A percentile compares a stretch with the other conserved stretches of the same genome.
Evolutionary conservation across 371 early-diverging fungal genomes (phyloP).

Genomic region (Syncephalastrum monosporum): DNA sequence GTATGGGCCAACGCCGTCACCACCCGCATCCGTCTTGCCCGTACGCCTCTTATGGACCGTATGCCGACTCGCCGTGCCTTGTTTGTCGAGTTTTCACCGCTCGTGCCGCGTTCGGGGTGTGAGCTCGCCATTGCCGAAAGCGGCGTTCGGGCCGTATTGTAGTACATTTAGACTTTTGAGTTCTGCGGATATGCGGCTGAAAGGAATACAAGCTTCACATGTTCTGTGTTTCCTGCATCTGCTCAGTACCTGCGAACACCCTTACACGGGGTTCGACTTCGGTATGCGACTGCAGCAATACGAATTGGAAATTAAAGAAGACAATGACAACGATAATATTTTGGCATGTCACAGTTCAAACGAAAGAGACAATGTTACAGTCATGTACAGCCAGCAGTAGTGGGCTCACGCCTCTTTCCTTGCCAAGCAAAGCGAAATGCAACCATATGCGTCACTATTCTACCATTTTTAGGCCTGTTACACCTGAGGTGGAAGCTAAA

Average conservation of each 20-base stretch:
- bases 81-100: constrained; percentile 44
- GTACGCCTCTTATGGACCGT: constrained; percentile 35
- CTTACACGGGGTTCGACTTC: too few relatives aligned
- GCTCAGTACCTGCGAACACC: too few relatives aligned
- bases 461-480: constrained; percentile 1
- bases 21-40: constrained; percentile 60
- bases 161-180: background rate
- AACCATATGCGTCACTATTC: constrained; percentile 1
- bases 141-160: constrained; percentile 18
- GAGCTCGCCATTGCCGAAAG: constrained; percentile 28
- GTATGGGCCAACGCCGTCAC: constrained; percentile 81
- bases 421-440: background rate
- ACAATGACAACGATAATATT: too few relatives aligned
- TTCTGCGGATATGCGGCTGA: too few relatives aligned
- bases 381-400: too few relatives aligned
- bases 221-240: too few relatives aligned
- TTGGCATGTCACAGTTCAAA: too few relatives aligned
- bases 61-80: constrained; percentile 29
- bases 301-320: too few relatives aligned
- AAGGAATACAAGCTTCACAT: too few relatives aligned
- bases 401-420: background rate
- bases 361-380: too few relatives aligned
- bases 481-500: background rate
- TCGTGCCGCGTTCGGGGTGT: constrained; percentile 29
- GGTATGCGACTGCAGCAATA: too few relatives aligned